Conservation (phyloP, 139 green algal species). For the Deuterostichococcus epilithicus region DNA sequence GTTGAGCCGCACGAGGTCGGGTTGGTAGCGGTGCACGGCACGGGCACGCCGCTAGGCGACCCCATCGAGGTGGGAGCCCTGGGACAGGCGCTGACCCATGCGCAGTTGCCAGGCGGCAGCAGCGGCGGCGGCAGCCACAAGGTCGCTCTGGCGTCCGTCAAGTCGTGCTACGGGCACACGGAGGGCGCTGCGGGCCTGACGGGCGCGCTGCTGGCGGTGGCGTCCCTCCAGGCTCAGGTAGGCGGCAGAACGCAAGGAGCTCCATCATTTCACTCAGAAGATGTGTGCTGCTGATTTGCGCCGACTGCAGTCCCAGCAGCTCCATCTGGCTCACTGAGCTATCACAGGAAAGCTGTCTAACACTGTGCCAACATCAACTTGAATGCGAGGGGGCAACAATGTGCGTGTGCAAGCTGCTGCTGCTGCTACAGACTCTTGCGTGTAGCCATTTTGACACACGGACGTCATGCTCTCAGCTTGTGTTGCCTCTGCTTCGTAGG, state of each 20-base stretch:
- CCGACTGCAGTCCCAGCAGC: no score
- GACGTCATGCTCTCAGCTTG: not conserved
- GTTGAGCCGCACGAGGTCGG: not conserved
- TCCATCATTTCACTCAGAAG: not conserved
- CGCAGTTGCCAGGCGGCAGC: no score
- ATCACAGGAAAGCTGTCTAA: no score
- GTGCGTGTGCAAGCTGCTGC: no score
- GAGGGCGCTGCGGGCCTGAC: slow-evolving; percentile 49
- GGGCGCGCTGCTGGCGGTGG: slow-evolving; percentile 27
- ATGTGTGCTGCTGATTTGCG: not conserved
- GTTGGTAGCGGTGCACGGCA: slow-evolving; percentile 33
- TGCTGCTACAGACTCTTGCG: no score
- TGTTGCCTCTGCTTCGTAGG: not conserved
- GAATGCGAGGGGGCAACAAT: no score
- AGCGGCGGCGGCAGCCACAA: not conserved
- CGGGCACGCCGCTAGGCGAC: slow-evolving; percentile 57
- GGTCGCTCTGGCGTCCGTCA: slow-evolving; percentile 50
- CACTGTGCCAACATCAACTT: no score
- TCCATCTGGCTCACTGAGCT: no score
- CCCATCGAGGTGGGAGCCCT: slow-evolving; percentile 55
- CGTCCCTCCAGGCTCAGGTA: slow-evolving; percentile 9
- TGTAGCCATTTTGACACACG: no score
- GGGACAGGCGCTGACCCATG: slow-evolving; percentile 26
- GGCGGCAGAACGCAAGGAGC: no score
- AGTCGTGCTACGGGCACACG: slow-evolving; percentile 69